Percentiles rank a stretch among this genome's conserved stretches.
These are phyloP conservation scores for Sungouiella blattae DNA, from an alignment of 805 yeast species.

Conservation along the genomic window DNA sequence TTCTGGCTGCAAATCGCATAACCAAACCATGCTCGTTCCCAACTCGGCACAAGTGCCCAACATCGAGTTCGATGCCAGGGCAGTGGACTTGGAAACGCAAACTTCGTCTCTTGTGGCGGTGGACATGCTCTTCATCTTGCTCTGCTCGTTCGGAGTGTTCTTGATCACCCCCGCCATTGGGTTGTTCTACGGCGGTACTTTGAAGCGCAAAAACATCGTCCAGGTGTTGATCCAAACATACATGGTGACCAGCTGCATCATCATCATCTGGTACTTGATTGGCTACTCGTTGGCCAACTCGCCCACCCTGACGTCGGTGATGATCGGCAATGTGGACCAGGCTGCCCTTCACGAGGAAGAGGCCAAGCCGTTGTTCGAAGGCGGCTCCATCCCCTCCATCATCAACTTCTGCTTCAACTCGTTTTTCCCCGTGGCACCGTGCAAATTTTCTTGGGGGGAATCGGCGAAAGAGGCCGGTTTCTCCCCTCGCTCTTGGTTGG, in stretches of 20 bases:
- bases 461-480: constrained; percentile 42
- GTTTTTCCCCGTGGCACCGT: constrained; percentile 49
- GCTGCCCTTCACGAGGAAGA: constrained; percentile 39
- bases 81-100: background rate
- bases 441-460: constrained; percentile 43
- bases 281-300: constrained; percentile 45
- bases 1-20: too few species aligned
- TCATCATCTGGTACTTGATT: constrained; percentile 41
- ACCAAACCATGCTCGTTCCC: too few species aligned
- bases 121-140: constrained; percentile 49
- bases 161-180: constrained; percentile 47
- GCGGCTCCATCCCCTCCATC: constrained; percentile 47
- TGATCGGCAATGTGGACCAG: constrained; percentile 33
- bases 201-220: constrained; percentile 40
- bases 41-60: too few species aligned
- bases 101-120: constrained; percentile 22
- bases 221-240: constrained; percentile 44
- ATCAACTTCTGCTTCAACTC: constrained; percentile 41
- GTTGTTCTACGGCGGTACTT: constrained; percentile 42
- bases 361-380: constrained; percentile 40
- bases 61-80: too few species aligned
- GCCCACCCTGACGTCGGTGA: constrained; percentile 22
- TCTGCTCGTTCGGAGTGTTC: constrained; percentile 47
- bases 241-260: constrained; percentile 36
- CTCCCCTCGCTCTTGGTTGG: constrained; percentile 41